phyloP scores from a whole-genome alignment of 148 eudicot species.

The Rhododendron vialii region DNA sequence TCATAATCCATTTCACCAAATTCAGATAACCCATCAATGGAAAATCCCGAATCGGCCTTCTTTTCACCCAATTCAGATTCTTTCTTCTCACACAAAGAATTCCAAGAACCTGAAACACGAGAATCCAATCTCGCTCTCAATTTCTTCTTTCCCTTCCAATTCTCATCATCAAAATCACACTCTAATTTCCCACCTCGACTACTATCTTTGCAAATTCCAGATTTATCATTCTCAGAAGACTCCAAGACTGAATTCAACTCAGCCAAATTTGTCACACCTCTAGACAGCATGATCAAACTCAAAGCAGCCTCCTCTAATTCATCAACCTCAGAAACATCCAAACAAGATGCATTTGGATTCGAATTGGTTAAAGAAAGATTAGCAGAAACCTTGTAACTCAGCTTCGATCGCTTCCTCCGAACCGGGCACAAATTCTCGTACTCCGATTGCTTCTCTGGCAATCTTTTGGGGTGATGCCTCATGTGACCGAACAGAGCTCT shows the following conservation, averaged over 20 bases:
- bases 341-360: constrained; percentile 20
- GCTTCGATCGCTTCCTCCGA: constrained; percentile 42
- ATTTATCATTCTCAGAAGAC: constrained; percentile 11
- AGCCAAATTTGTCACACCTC: constrained; percentile 23
- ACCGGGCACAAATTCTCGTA: constrained; percentile 9
- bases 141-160: neutral
- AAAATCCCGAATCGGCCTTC: neutral
- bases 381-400: constrained; percentile 31
- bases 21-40: neutral
- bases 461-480: constrained; percentile 37
- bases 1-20: constrained; percentile 16
- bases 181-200: neutral
- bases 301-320: constrained; percentile 43
- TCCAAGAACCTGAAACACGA: constrained; percentile 19
- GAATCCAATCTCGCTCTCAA: neutral
- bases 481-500: constrained; percentile 50
- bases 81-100: constrained; percentile 11
- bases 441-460: constrained; percentile 14
- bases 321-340: constrained; percentile 20
- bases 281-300: constrained; percentile 59
- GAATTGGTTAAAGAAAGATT: constrained; percentile 21
- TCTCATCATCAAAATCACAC: constrained; percentile 5
- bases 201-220: constrained; percentile 15
- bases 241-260: constrained; percentile 13
- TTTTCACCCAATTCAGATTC: neutral